Conservation (phyloP, 148 eudicot genomes). For the Rhododendron simsii region DNA sequence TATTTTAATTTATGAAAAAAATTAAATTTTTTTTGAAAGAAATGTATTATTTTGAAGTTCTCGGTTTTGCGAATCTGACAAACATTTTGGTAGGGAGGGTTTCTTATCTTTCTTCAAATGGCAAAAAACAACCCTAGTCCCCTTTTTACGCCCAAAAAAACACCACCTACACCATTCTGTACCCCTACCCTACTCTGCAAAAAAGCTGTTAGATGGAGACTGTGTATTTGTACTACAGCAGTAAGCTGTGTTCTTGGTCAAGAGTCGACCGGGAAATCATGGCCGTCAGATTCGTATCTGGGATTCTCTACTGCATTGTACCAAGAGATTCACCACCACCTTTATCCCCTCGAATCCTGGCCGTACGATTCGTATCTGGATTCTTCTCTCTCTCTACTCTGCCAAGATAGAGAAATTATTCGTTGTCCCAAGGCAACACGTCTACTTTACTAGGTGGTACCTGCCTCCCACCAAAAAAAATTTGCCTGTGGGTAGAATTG, state of each 20-base stretch:
- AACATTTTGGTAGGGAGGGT: too few relatives aligned
- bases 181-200: background rate
- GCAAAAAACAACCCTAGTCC: background rate
- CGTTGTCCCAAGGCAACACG: too few relatives aligned
- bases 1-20: too few relatives aligned
- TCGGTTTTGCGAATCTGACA: accelerated
- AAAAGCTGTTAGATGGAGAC: background rate
- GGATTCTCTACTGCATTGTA: too few relatives aligned
- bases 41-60: too few relatives aligned
- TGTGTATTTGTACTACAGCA: too few relatives aligned
- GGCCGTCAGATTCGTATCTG: background rate
- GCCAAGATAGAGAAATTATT: background rate
- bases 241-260: background rate
- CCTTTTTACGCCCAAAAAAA: background rate
- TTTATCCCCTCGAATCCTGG: background rate
- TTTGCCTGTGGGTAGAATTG: too few relatives aligned
- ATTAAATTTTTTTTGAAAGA: too few relatives aligned
- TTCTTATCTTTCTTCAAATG: too few relatives aligned
- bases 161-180: background rate
- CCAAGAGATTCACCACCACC: too few relatives aligned
- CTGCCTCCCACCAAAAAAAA: too few relatives aligned
- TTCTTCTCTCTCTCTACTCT: background rate
- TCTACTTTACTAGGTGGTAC: too few relatives aligned
- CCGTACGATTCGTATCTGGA: background rate
- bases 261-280: background rate